A percentile compares a stretch with the other conserved stretches of the same genome.
Evolutionary conservation across 2,329 filamentous ascomycete species (phyloP).

Genomic region (Cordyceps fumosorosea): DNA sequence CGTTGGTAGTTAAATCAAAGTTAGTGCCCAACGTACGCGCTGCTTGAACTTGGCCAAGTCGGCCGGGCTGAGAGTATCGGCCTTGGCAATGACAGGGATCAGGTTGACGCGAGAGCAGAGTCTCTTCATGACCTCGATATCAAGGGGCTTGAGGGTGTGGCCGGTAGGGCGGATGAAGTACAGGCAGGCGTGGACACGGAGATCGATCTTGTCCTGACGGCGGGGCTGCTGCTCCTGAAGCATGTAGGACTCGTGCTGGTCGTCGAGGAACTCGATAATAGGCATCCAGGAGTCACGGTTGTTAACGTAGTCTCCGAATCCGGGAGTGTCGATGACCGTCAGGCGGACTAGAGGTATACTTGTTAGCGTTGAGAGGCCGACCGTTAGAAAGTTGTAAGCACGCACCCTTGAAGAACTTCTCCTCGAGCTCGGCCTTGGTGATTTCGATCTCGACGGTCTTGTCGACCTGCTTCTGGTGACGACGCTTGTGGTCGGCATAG

Average conservation of each 20-base stretch:
- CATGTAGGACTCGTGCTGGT: constrained; percentile 99
- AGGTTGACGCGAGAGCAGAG: constrained; percentile 96
- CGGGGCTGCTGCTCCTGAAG: constrained; percentile 98
- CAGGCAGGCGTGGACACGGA: constrained; percentile 94
- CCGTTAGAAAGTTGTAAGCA: constrained; percentile 1
- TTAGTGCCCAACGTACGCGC: constrained; percentile 55
- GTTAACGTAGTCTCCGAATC: constrained; percentile 99
- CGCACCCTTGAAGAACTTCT: constrained; percentile 99
- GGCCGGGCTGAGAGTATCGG: constrained; percentile 88
- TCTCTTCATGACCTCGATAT: constrained; percentile 99
- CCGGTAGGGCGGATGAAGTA: constrained; percentile 99
- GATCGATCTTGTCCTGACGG: constrained; percentile 97
- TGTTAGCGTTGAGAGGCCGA: neutral
- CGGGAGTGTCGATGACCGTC: constrained; percentile 97
- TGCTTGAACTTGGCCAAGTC: constrained; percentile 94
- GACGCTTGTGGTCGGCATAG: constrained; percentile 99
- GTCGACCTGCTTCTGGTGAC: constrained; percentile 98
- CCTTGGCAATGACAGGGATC: constrained; percentile 97
- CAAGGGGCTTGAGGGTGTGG: constrained; percentile 95
- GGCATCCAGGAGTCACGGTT: constrained; percentile 99
- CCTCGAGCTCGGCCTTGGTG: constrained; percentile 98
- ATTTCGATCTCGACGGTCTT: constrained; percentile 99
- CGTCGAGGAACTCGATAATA: constrained; percentile 99
- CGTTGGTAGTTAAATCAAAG: neutral
- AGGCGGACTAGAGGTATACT: constrained; percentile 64